A percentile compares a stretch with the other conserved stretches of the same genome.
phyloP scores from a whole-genome alignment of 352 stramenopile species.

The Phytophthora agathidicida region DNA sequence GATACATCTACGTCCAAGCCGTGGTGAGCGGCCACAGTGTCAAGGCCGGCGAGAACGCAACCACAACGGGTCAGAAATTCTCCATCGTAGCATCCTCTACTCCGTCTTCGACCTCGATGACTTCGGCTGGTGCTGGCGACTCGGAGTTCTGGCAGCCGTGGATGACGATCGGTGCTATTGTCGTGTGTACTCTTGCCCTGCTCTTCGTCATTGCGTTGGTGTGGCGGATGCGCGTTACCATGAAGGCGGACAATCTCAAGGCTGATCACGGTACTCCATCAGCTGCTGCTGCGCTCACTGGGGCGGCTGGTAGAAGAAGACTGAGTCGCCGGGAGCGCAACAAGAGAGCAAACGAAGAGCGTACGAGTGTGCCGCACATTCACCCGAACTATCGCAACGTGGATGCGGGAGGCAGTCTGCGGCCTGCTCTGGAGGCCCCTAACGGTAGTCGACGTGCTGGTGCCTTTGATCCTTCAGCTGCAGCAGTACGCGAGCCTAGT shows the following conservation, averaged over 20 bases:
- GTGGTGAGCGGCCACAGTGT: slow-evolving; percentile 70
- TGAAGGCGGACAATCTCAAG: slow-evolving; percentile 30
- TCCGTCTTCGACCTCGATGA: slow-evolving; percentile 46
- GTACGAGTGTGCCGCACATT: slow-evolving; percentile 21
- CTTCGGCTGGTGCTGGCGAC: not conserved
- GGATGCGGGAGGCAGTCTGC: slow-evolving; percentile 16
- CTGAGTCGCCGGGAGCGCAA: slow-evolving; percentile 18
- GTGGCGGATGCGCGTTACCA: slow-evolving; percentile 51
- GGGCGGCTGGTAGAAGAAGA: slow-evolving; percentile 11
- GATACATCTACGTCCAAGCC: slow-evolving; percentile 62
- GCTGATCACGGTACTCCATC: slow-evolving; percentile 18
- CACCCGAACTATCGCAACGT: slow-evolving; percentile 41
- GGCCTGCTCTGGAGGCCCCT: slow-evolving; percentile 12
- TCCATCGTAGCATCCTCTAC: slow-evolving; percentile 82
- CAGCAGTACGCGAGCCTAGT: slow-evolving; percentile 12
- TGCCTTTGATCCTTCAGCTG: slow-evolving; percentile 10
- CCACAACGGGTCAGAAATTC: slow-evolving; percentile 62
- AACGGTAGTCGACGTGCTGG: slow-evolving; percentile 1
- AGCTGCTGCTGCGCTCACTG: slow-evolving; percentile 9
- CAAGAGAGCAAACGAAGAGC: slow-evolving; percentile 17
- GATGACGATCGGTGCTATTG: slow-evolving; percentile 72
- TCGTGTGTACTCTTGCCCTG: slow-evolving; percentile 51
- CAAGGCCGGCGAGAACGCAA: slow-evolving; percentile 53
- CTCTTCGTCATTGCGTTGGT: slow-evolving; percentile 61
- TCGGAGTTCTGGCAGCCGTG: slow-evolving; percentile 71